phyloP scores from a whole-genome alignment of 106 monocot species.

The Triglochin maritima region DNA sequence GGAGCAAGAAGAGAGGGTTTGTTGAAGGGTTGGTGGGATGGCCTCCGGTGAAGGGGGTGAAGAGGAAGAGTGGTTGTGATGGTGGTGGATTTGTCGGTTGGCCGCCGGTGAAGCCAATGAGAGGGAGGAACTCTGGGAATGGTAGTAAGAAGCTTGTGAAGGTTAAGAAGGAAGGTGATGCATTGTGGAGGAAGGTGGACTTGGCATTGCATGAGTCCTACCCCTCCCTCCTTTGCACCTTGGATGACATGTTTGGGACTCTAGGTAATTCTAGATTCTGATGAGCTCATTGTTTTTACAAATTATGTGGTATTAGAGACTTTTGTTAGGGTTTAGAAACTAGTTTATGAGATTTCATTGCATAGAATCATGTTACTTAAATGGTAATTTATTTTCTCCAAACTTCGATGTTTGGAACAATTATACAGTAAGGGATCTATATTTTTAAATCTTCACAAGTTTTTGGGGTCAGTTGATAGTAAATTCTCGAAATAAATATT shows the following conservation, averaged over 20 bases:
- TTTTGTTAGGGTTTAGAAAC: too few relatives aligned
- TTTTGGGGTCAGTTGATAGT: too few relatives aligned
- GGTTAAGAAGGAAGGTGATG: conserved; percentile 49
- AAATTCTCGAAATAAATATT: too few relatives aligned
- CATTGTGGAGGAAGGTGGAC: conserved; percentile 59
- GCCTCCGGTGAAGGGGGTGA: neutral
- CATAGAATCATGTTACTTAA: too few relatives aligned
- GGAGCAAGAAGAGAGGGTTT: conserved; percentile 25
- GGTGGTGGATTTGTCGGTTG: conserved; percentile 19
- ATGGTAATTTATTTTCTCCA: too few relatives aligned
- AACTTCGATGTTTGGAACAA: too few relatives aligned
- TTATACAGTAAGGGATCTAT: too few relatives aligned
- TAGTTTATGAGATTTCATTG: too few relatives aligned
- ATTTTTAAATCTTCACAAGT: too few relatives aligned
- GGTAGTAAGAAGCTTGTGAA: conserved; percentile 23
- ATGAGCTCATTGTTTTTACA: too few relatives aligned
- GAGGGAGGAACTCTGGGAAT: neutral
- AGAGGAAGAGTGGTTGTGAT: neutral
- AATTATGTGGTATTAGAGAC: too few relatives aligned
- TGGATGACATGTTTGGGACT: conserved; percentile 22
- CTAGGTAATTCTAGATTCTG: too few relatives aligned
- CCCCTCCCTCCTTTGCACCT: conserved; percentile 21
- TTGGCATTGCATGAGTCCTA: conserved; percentile 40
- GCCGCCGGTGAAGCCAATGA: conserved; percentile 30
- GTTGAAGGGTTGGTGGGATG: neutral